Evolutionary conservation across 352 stramenopile species (phyloP).

Genomic region (Phytophthora multivora): DNA sequence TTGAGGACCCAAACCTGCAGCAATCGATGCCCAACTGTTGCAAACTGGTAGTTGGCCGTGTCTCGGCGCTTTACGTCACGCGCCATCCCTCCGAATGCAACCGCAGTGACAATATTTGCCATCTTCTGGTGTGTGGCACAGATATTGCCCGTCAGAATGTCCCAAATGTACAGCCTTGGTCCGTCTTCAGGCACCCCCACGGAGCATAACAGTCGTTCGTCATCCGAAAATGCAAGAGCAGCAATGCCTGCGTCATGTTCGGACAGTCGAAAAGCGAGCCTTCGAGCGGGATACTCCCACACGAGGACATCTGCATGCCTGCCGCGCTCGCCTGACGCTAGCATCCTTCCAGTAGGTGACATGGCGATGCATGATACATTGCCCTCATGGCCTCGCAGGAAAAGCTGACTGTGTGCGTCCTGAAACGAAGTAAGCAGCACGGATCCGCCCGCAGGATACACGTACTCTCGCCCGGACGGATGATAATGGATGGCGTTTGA

Average conservation of each 20-base stretch:
- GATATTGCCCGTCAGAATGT: conserved; percentile 88
- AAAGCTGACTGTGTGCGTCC: conserved; percentile 83
- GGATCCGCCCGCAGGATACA: conserved; percentile 88
- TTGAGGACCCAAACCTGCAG: conserved; percentile 89
- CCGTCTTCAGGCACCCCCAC: conserved; percentile 81
- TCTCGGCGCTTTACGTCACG: conserved; percentile 92
- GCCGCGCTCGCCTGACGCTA: conserved; percentile 88
- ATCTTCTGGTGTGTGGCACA: conserved; percentile 85
- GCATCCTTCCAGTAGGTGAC: conserved; percentile 68
- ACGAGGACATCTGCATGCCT: conserved; percentile 88
- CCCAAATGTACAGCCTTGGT: conserved; percentile 89
- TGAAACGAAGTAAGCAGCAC: conserved; percentile 81
- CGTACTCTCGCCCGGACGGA: conserved; percentile 76
- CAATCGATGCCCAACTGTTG: conserved; percentile 71
- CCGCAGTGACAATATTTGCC: conserved; percentile 51
- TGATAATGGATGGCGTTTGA: conserved; percentile 88
- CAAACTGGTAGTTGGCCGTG: conserved; percentile 89
- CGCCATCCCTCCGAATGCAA: conserved; percentile 85
- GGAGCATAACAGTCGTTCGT: conserved; percentile 87
- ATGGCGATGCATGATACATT: conserved; percentile 84
- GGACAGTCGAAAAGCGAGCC: conserved; percentile 81
- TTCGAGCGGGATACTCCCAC: conserved; percentile 82
- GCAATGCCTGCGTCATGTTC: conserved; percentile 93
- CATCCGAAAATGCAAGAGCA: conserved; percentile 89
- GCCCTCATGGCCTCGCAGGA: conserved; percentile 85